Evolutionary conservation across 2,329 filamentous ascomycete genomes (phyloP).

Genomic region (Colletotrichum horii): DNA sequence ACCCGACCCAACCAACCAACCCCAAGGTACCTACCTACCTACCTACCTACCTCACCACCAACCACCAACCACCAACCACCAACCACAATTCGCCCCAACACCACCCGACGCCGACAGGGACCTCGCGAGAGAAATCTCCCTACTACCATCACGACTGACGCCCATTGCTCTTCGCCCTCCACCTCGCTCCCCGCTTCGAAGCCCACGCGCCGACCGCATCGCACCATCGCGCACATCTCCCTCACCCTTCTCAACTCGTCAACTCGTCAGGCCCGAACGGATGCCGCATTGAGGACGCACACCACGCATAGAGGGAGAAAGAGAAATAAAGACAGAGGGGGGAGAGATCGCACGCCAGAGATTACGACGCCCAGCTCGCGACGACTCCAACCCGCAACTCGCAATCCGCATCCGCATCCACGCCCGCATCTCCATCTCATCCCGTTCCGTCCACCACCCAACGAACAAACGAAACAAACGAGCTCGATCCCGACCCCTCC

Average conservation of each 20-base stretch:
- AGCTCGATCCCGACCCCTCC: background rate
- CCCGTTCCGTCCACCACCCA: background rate
- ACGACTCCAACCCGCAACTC: background rate
- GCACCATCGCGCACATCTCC: background rate
- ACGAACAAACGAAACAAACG: background rate
- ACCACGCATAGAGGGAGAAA: background rate
- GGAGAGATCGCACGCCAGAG: background rate
- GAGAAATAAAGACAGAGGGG: background rate
- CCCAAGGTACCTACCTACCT: background rate
- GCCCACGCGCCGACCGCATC: background rate
- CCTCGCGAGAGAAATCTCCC: background rate
- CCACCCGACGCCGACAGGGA: background rate
- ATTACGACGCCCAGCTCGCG: slow-evolving; percentile 9
- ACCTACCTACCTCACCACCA: background rate
- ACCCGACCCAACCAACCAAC: background rate
- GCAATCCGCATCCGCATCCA: background rate
- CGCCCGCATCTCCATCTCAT: background rate
- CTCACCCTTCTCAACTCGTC: background rate
- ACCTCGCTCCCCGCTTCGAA: background rate
- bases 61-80: background rate
- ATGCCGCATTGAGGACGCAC: background rate
- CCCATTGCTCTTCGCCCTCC: background rate
- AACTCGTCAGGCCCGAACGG: background rate
- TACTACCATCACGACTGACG: background rate
- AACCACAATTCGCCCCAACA: background rate